These are phyloP conservation scores for Leavenworthia alabamica DNA, from an alignment of 345 rosid genomes.

Conservation along the genomic window DNA sequence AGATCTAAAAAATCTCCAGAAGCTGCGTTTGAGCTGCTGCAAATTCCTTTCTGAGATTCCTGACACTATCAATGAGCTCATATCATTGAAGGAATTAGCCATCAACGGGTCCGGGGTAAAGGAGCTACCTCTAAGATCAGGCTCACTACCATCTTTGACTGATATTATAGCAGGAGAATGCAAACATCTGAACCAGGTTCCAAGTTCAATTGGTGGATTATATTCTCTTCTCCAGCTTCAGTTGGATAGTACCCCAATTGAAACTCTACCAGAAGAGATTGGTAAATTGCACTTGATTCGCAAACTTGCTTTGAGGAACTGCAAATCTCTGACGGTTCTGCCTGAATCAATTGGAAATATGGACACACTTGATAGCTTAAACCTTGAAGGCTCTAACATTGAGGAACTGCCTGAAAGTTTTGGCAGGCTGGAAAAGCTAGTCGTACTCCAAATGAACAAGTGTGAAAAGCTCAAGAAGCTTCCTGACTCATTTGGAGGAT, in stretches of 20 bases:
- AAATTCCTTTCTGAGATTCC: constrained; percentile 19
- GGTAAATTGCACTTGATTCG: not conserved
- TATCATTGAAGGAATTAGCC: constrained; percentile 10
- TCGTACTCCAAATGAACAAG: not conserved
- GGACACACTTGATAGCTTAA: constrained; percentile 13
- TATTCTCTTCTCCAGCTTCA: constrained; percentile 19
- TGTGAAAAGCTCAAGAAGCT: constrained; percentile 22
- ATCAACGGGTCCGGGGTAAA: constrained; percentile 13
- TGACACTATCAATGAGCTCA: constrained; percentile 12
- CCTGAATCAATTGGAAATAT: constrained; percentile 16
- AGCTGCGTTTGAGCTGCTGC: constrained; percentile 8
- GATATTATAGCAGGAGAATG: constrained; percentile 20
- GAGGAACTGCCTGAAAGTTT: constrained; percentile 13
- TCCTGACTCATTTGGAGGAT: constrained; percentile 25
- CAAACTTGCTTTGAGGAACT: constrained; percentile 7
- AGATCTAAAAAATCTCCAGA: not conserved
- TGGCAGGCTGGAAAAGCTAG: constrained; percentile 26
- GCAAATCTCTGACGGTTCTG: constrained; percentile 5
- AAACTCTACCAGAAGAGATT: constrained; percentile 16
- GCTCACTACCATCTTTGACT: constrained; percentile 12
- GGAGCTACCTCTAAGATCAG: constrained; percentile 2
- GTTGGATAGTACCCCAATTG: constrained; percentile 14
- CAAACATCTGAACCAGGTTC: constrained; percentile 9
- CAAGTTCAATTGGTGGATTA: constrained; percentile 25
- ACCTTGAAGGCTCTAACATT: constrained; percentile 23